Evolutionary conservation across 768 basidiomycete genomes (phyloP).

Genomic region (Royoungia palumana): DNA sequence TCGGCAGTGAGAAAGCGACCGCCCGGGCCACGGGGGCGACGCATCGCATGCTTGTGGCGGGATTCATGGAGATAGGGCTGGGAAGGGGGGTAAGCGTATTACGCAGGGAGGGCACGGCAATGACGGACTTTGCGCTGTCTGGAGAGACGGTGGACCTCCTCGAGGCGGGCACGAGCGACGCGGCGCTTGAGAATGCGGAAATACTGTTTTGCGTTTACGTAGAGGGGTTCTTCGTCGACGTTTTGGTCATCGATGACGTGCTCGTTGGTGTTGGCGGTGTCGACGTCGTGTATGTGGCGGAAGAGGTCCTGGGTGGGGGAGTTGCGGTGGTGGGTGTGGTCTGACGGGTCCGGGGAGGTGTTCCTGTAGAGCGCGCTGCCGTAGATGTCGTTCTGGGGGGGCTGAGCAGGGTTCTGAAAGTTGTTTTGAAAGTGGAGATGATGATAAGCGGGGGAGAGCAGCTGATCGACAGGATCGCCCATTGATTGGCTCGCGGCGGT

Average conservation of each 20-base stretch:
- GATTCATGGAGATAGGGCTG: conserved; percentile 99
- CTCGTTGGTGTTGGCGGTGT: conserved; percentile 12
- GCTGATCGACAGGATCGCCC: conserved; percentile 57
- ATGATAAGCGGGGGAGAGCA: conserved; percentile 59
- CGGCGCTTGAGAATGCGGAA: conserved; percentile 96
- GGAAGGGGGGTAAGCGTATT: conserved; percentile 6
- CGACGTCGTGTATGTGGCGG: conserved; percentile 28
- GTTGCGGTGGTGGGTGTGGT: conserved; percentile 22
- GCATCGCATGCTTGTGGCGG: conserved; percentile 97
- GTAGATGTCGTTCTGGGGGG: conserved; percentile 27
- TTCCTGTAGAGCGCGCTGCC: conserved; percentile 23
- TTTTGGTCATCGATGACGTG: conserved; percentile 36
- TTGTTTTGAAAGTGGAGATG: conserved; percentile 35
- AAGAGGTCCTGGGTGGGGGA: conserved; percentile 31
- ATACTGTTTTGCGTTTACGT: conserved; percentile 99
- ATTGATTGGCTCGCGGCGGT: conserved; percentile 46
- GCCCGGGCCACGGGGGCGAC: conserved; percentile 93
- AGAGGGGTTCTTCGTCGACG: conserved; percentile 94
- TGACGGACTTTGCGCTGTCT: conserved; percentile 80
- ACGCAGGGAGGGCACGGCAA: not conserved
- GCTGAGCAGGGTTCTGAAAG: conserved; percentile 20
- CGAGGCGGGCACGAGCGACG: conserved; percentile 84
- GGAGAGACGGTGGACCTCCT: conserved; percentile 91
- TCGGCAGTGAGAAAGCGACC: conserved; percentile 97
- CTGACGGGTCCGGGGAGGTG: conserved; percentile 30